Percentiles rank a stretch among this genome's conserved stretches.
These are phyloP conservation scores for Nicotiana knightiana DNA, from an alignment of 257 asterid species.

Conservation along the genomic window DNA sequence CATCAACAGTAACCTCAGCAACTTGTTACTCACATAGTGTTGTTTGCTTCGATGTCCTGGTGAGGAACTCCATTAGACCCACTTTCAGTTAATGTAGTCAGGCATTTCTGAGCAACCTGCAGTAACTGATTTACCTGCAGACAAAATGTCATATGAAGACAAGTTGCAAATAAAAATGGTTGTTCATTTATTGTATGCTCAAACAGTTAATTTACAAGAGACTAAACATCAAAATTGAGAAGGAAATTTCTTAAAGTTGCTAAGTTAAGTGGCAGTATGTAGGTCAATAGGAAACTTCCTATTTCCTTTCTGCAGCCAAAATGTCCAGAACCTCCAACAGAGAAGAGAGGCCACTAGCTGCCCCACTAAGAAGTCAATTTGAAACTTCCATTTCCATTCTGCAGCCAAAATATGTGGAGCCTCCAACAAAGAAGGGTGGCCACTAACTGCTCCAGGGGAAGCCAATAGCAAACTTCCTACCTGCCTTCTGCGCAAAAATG, in stretches of 20 bases:
- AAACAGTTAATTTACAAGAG: no score
- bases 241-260: neutral
- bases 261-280: neutral
- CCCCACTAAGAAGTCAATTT: neutral
- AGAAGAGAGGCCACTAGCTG: no score
- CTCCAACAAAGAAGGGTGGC: neutral
- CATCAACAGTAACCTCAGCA: no score
- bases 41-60: conserved; percentile 79
- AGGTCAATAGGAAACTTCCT: neutral
- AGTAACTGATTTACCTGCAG: conserved; percentile 85
- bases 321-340: neutral
- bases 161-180: neutral
- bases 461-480: neutral
- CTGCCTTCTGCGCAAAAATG: neutral
- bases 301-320: neutral
- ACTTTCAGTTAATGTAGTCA: conserved; percentile 74
- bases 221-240: neutral
- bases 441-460: no score
- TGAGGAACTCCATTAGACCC: conserved; percentile 87
- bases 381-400: neutral
- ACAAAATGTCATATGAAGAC: neutral
- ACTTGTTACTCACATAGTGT: conserved; percentile 59
- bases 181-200: neutral
- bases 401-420: neutral
- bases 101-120: conserved; percentile 98